Base-by-base conservation (phyloP, 2,329 filamentous ascomycete genomes). In the Pseudogymnoascus sp. region DNA sequence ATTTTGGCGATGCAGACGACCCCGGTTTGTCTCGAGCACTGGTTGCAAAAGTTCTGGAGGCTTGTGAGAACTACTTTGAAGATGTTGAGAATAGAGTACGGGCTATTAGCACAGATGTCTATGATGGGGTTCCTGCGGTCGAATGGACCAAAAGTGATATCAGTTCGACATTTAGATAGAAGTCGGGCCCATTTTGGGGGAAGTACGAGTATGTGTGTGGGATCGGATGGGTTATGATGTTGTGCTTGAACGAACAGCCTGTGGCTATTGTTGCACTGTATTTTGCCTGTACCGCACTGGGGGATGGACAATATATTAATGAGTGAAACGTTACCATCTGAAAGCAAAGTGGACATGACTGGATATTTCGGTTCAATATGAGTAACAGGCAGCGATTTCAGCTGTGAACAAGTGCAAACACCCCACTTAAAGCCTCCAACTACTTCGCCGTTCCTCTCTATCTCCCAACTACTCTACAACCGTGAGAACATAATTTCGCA, bases 1-100 rank as follows among this genome's bases (percentile, higher is more conserved):
- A 97, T 76, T 97, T 97, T 80, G 91, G 91, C 47, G 91, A 96
- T 68, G 89, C 87, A 4, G 91, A 96, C 69, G 89, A 93, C 67
- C 85, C 86, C 63, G 83, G 79, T 10, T 64, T 72, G 47, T 62
- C 61, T 19, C 78, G 79, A 60, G 79, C 79, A 37, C 76, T 88
- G 42, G 85, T 87, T 24, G 75, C 75, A 61, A 81, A 82, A 72
- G 83, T 88, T 38, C 74, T 84, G 59, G 77, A 77, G 64, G 83
- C 86, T 71, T 87, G 85, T 71, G 85, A 87, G 74, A 76, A 73
- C 65, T 88, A 84, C 70, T 88, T 88, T 71, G 78, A 79, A 62
- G 80, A 83, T 24, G 82, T 88, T 59, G 85, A 87, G 73, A 76
- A 80, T 69, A 78, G 86, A 61, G 84, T 88, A 68, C 80, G 81